A percentile compares a stretch with the other conserved stretches of the same genome.
Conservation (phyloP, 1,284 basidiomycete species). For the Violaceomyces palustris region DNA sequence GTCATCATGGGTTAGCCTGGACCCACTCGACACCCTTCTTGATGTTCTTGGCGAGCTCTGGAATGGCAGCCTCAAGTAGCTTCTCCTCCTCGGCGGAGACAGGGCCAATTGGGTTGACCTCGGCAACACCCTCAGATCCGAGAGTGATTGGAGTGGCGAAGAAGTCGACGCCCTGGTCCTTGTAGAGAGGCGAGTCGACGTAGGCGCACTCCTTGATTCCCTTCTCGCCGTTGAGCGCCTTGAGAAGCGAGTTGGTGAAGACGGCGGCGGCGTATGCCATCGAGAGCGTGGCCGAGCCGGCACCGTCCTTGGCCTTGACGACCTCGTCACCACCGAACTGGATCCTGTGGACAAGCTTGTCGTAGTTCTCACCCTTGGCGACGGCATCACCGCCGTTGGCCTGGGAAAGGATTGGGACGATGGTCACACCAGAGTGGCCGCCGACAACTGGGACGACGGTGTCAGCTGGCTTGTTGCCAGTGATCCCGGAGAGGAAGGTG, state of each 20-base stretch:
- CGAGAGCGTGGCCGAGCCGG: slow-evolving; percentile 77
- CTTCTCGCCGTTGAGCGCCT: slow-evolving; percentile 81
- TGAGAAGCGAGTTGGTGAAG: slow-evolving; percentile 68
- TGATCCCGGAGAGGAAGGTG: slow-evolving; percentile 77
- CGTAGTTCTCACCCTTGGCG: slow-evolving; percentile 60
- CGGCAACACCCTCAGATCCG: slow-evolving; percentile 47
- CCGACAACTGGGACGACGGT: slow-evolving; percentile 86
- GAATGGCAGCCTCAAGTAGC: slow-evolving; percentile 49
- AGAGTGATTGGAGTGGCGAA: slow-evolving; percentile 49
- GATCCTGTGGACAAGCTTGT: slow-evolving; percentile 63
- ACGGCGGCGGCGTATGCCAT: slow-evolving; percentile 70
- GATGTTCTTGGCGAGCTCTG: slow-evolving; percentile 53
- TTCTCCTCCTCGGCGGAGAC: slow-evolving; percentile 51
- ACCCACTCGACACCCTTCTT: slow-evolving; percentile 51
- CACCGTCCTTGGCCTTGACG: slow-evolving; percentile 84
- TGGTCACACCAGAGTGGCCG: slow-evolving; percentile 93
- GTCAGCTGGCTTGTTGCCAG: slow-evolving; percentile 58
- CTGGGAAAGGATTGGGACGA: slow-evolving; percentile 92
- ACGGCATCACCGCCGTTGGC: slow-evolving; percentile 62
- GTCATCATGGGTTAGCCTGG: too few relatives aligned
- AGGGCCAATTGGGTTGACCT: slow-evolving; percentile 50
- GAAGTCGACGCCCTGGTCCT: slow-evolving; percentile 62
- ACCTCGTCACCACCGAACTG: slow-evolving; percentile 95
- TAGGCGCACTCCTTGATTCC: slow-evolving; percentile 79
- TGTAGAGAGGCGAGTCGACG: slow-evolving; percentile 74